Evolutionary conservation across 176 grass and related monocot species (phyloP), one percentile per base, ranked within the genome.

Genomic region (Aegilops speltoides): DNA sequence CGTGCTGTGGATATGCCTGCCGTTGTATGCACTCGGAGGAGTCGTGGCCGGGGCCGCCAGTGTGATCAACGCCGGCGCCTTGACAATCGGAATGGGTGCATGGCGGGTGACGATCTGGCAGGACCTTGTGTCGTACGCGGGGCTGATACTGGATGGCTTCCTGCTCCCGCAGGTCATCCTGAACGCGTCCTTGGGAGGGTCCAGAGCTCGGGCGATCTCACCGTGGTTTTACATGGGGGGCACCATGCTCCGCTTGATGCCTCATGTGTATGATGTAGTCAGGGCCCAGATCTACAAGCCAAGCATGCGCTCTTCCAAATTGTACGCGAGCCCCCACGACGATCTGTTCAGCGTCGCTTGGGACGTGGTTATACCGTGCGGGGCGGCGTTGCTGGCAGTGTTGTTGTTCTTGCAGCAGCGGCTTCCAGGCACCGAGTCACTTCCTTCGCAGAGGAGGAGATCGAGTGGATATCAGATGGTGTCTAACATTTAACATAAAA

Each of bases 331-430:
- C 5, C 52, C 76, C 0, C 59, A 25, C 23, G 89, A 67, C 0
- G 92, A 89, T n/a, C 61, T 94, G 29, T 94, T 89, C 79, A 36
- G 84, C 10, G 60, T 73, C 50, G 76, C 14, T 16, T 50, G 48
- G 14, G 48, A 50, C 14, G 0, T 6, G 48, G 48, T 50, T 50
- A 50, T 50, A 50, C 86, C 92, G 26, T 88, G 79, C 15, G 78
- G 68, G 54, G 81, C 78, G 37, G 19, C 82, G 73, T 8, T 93
- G 37, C 87, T 97, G 25, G 84, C 81, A 17, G 19, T 69, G n/a
- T 2, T 91, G 33, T 24, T 94, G 10, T 94, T 67, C 85, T 68
- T 90, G 71, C 95, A 97, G 88, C 95, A 97, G 87, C 83, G 41
- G 3, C 40, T 85, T 33, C 84, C 86, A 22, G 92, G 92, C 4